A percentile compares a stretch with the other conserved stretches of the same genome.
These are phyloP conservation scores for Hevea brasiliensis DNA, from an alignment of 345 rosid genomes.

Conservation along the genomic window DNA sequence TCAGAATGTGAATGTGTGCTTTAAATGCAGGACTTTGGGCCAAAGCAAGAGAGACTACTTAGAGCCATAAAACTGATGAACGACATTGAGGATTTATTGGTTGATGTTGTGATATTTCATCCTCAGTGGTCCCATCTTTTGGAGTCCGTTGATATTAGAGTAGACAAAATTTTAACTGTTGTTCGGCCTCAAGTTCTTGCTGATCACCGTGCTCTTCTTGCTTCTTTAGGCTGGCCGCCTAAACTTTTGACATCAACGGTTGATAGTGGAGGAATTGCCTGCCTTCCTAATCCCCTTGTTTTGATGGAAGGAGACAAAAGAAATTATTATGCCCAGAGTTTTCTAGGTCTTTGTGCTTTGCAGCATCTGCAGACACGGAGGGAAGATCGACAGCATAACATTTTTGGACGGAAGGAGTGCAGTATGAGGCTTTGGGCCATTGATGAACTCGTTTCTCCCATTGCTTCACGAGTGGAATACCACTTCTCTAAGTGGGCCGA, in stretches of 20 bases:
- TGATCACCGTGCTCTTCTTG: conserved; percentile 70
- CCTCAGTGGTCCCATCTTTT: conserved; percentile 60
- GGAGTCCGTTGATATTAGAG: conserved; percentile 63
- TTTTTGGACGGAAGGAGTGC: conserved; percentile 19
- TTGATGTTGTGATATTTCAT: conserved; percentile 43
- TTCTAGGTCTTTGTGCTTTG: conserved; percentile 66
- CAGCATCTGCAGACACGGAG: conserved; percentile 57
- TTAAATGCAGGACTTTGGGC: conserved; percentile 48
- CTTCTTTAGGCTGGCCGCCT: conserved; percentile 85
- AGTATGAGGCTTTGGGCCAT: conserved; percentile 56
- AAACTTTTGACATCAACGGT: conserved; percentile 43
- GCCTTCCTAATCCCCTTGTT: conserved; percentile 58
- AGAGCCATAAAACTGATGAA: conserved; percentile 52
- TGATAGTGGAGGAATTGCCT: conserved; percentile 37
- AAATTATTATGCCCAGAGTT: conserved; percentile 55
- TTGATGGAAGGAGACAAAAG: conserved; percentile 56
- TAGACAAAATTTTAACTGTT: conserved; percentile 54
- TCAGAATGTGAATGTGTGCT: conserved; percentile 8
- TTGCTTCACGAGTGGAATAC: conserved; percentile 69
- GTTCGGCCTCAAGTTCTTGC: conserved; percentile 65
- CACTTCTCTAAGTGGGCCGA: conserved; percentile 74
- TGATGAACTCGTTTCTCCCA: conserved; percentile 68
- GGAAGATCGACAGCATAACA: conserved; percentile 44
- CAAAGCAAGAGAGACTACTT: conserved; percentile 48
- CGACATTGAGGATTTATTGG: conserved; percentile 48